Conservation (phyloP, 768 basidiomycete genomes). For the Podaxis sp. region DNA sequence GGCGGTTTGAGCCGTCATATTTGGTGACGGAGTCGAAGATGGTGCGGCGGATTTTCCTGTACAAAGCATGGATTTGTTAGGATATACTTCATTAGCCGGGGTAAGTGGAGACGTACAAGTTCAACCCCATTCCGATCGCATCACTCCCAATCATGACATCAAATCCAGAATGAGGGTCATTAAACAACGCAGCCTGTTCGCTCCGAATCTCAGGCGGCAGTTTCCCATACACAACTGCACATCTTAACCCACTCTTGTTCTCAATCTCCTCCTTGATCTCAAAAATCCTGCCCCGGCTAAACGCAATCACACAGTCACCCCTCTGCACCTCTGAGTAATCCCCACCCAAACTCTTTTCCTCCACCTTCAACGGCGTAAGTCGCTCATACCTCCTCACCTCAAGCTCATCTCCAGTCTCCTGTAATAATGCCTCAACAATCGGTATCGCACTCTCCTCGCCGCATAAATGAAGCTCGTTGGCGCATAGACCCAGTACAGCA, state of each 20-base stretch:
- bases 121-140: constrained; percentile 96
- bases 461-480: constrained; percentile 88
- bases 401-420: constrained; percentile 79
- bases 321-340: constrained; percentile 61
- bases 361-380: constrained; percentile 78
- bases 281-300: constrained; percentile 77
- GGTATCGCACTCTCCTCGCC: constrained; percentile 93
- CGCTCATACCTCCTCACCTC: constrained; percentile 83
- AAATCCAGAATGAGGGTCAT: constrained; percentile 77
- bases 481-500: constrained; percentile 74
- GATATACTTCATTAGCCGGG: constrained; percentile 20
- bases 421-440: constrained; percentile 67
- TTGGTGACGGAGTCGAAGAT: constrained; percentile 23
- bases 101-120: constrained; percentile 56
- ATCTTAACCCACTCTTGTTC: constrained; percentile 65
- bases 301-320: constrained; percentile 92
- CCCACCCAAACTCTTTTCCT: constrained; percentile 59
- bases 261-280: constrained; percentile 74
- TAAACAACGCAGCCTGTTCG: constrained; percentile 92
- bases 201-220: constrained; percentile 90
- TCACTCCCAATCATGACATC: constrained; percentile 93
- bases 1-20: background rate
- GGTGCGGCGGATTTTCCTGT: constrained; percentile 23
- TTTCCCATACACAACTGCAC: constrained; percentile 91
- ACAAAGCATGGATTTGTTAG: constrained; percentile 49